Evolutionary conservation across 495 filamentous ascomycete species (phyloP), one percentile per base, ranked within the genome.

Genomic region (Platismatia glauca): DNA sequence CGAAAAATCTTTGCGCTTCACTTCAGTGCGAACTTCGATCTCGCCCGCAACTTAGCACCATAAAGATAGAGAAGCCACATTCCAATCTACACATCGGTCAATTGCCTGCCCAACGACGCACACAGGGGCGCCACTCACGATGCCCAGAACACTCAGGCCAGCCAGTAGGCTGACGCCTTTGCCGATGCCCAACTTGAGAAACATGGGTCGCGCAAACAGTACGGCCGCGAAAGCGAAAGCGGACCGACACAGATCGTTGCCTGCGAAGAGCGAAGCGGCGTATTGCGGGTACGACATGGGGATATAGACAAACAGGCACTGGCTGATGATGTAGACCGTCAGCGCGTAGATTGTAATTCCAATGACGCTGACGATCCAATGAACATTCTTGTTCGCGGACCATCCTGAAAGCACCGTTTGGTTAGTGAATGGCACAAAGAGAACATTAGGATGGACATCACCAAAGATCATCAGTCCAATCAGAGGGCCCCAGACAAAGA

Each of bases 231-330:
- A 83, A 11, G 85, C 84, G 16, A 87, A 72, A 0, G 77, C 73
- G 44, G 73, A 77, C 55, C 83, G 74, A 59, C 80, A 77, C 70
- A 83, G 79, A 69, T 85, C 82, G 72, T 86, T 87, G 12, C 78
- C 80, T 3, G 84, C 84, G 63, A 87, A 85, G 60, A 87, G 67
- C 55, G 71, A 76, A 1, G 85, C 84, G 9, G 84, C 82, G 65
- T 87, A 87, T 66, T 79, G 76, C 24, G 84, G 84, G 67, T 87
- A 87, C 3, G 74, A 75, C 1, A 44, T 65, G 1, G 84, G 82
- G 27, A 88, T 75, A 70, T 87, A 86, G 24, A 86, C 69, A 71
- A 88, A 87, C 59, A 87, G 75, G 72, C 82, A 85, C 70, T 86
- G 84, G 73, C 85, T 80, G 41, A 82, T 66, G 55, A 81, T 70